Base-by-base conservation (phyloP, 345 rosid genomes). In the Citrus hindsii region DNA sequence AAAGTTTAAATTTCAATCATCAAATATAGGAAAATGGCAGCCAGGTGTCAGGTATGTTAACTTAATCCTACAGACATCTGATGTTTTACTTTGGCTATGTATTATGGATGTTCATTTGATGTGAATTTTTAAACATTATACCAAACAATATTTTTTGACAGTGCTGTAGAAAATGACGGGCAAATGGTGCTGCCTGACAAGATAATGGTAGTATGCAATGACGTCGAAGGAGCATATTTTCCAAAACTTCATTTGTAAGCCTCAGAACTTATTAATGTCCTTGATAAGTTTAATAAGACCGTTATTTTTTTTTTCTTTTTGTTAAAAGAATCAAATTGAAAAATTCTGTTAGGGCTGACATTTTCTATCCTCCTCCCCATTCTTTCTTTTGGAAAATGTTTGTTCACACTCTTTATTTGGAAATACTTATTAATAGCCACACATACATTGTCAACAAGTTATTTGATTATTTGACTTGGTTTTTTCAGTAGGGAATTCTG, bases 141-240 rank as follows among this genome's bases (percentile, higher is more conserved):
- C 14, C 28, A 9, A 32, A 61, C 69, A 67, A 71, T 60, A 48
- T 80, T 33, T 67, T 72, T 83, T 82, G 79, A 81, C 90, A 96
- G 98, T 82, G 84, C 89, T 61, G 62, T 62, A 42, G 84, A 85
- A 81, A 87, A 85, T 79, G 75, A 28, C 46, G 85, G 87, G 58
- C 81, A 83, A 79, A 51, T 83, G 74, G 76, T 79, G 77, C 84
- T 78, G 53, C 89, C 91, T 72, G 89, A 90, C 83, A 86, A 88
- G 81, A 70, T 96, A 74, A 80, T 88, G 78, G 99, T 96, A 58
- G 89, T 92, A 69, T 96, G 98, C 93, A 94, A 96, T 81, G 93
- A 97, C 75, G 82, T 96, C 93, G 98, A 96, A 85, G 99, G 99
- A 76, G 86, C 86, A 35, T 96, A 92, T 86, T 59, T 96, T 73